phyloP scores from a whole-genome alignment of 2,329 filamentous ascomycete genomes.

The Sarocladiaceae sp. region DNA sequence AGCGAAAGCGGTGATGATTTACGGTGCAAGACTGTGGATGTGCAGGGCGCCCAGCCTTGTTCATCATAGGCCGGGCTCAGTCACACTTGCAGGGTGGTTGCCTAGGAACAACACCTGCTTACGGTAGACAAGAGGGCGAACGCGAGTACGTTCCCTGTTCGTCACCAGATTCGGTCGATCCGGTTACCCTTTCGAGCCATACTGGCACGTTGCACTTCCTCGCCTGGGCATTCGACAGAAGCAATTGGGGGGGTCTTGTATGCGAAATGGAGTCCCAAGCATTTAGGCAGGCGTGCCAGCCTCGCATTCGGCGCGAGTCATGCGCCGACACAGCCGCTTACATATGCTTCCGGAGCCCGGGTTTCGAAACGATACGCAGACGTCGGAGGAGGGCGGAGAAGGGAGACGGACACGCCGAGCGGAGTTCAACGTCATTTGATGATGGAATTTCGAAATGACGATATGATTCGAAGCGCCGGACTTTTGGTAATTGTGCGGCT shows the following conservation, averaged over 20 bases:
- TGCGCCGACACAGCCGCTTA: slow-evolving; percentile 3
- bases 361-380: background rate
- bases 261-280: too few relatives aligned
- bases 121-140: slow-evolving; percentile 7
- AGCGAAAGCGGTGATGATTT: background rate
- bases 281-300: too few relatives aligned
- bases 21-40: too few relatives aligned
- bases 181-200: too few relatives aligned
- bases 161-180: too few relatives aligned
- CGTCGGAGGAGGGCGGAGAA: background rate
- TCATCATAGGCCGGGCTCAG: slow-evolving; percentile 2
- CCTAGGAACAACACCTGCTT: slow-evolving; percentile 4
- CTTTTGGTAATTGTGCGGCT: too few relatives aligned
- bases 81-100: slow-evolving; percentile 5
- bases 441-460: background rate
- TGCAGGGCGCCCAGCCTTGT: too few relatives aligned
- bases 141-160: too few relatives aligned
- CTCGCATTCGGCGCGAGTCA: slow-evolving; percentile 9
- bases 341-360: slow-evolving; percentile 7
- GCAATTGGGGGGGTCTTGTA: too few relatives aligned
- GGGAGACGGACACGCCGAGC: slow-evolving; percentile 3
- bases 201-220: too few relatives aligned
- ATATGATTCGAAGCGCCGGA: too few relatives aligned
- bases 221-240: too few relatives aligned
- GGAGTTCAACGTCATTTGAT: slow-evolving; percentile 4